A percentile compares a stretch with the other conserved stretches of the same genome.
These are phyloP conservation scores for Polyplosphaeria fusca DNA, from an alignment of 495 filamentous ascomycete species.

Conservation along the genomic window DNA sequence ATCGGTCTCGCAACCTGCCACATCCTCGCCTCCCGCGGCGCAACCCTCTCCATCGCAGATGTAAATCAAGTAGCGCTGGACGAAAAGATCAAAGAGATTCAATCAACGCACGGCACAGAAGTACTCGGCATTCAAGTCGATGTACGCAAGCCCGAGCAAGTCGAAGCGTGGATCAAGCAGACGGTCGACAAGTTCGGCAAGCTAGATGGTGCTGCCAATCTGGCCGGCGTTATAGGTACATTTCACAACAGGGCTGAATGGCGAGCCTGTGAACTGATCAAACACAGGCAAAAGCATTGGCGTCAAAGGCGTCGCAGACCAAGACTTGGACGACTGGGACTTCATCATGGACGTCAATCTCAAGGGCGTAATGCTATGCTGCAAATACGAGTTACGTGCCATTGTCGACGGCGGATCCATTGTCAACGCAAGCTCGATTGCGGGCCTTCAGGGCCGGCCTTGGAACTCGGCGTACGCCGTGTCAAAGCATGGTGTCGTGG, in stretches of 20 bases:
- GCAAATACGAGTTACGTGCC: conserved; percentile 25
- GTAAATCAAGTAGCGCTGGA: conserved; percentile 1
- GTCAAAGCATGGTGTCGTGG: conserved; percentile 57
- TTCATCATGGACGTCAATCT: conserved; percentile 39
- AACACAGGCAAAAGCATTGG: conserved; percentile 34
- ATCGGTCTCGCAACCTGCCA: conserved; percentile 26
- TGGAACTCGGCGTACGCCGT: conserved; percentile 54
- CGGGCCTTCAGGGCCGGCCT: conserved; percentile 51
- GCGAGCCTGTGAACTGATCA: neutral
- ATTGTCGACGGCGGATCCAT: conserved; percentile 39
- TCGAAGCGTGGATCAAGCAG: conserved; percentile 10
- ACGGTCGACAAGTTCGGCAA: conserved; percentile 33
- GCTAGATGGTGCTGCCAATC: conserved; percentile 58
- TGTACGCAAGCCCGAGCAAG: conserved; percentile 9
- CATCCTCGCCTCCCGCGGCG: conserved; percentile 15
- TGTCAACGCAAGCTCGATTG: conserved; percentile 56
- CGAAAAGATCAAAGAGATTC: neutral
- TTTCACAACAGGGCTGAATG: neutral
- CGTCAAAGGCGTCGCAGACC: conserved; percentile 39
- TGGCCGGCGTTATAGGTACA: conserved; percentile 51
- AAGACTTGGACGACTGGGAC: conserved; percentile 36
- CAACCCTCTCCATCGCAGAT: conserved; percentile 17
- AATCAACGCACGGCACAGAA: neutral
- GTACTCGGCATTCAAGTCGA: conserved; percentile 10
- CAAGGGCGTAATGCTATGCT: conserved; percentile 36